phyloP scores from a whole-genome alignment of 1,139 yeast species.

The Candida pseudocylindracea region DNA sequence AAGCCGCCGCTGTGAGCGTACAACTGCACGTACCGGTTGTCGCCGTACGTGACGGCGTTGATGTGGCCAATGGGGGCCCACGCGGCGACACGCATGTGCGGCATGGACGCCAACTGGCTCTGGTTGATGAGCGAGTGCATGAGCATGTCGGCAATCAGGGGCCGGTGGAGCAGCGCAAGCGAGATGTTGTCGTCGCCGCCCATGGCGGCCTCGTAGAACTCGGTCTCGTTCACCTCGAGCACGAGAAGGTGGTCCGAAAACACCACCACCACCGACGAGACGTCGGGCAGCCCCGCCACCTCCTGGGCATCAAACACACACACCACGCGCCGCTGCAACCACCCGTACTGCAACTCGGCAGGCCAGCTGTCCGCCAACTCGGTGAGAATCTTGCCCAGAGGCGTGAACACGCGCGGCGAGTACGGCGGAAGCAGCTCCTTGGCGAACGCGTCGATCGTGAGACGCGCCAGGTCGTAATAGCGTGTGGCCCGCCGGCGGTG shows the following conservation, averaged over 20 bases:
- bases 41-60: slow-evolving; percentile 19
- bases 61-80: slow-evolving; percentile 49
- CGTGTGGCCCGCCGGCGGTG: slow-evolving; percentile 7
- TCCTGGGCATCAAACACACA: slow-evolving; percentile 43
- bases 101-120: slow-evolving; percentile 28
- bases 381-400: slow-evolving; percentile 72
- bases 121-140: slow-evolving; percentile 84
- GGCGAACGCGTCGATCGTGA: slow-evolving; percentile 70
- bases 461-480: slow-evolving; percentile 29
- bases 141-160: slow-evolving; percentile 33
- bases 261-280: slow-evolving; percentile 37
- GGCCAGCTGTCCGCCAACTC: slow-evolving; percentile 85
- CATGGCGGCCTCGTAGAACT: not conserved
- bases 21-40: slow-evolving; percentile 9
- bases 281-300: slow-evolving; percentile 7
- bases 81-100: slow-evolving; percentile 40
- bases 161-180: too few relatives aligned
- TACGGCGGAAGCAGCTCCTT: slow-evolving; percentile 8
- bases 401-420: slow-evolving; percentile 52
- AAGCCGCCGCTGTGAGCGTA: slow-evolving; percentile 8
- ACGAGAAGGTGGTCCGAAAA: slow-evolving; percentile 66
- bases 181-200: not conserved
- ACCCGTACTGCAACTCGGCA: slow-evolving; percentile 61
- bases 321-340: slow-evolving; percentile 71
- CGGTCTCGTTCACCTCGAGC: slow-evolving; percentile 15